Evolutionary conservation across 2,329 filamentous ascomycete species (phyloP).

Genomic region (Biscogniauxia mediterranea): DNA sequence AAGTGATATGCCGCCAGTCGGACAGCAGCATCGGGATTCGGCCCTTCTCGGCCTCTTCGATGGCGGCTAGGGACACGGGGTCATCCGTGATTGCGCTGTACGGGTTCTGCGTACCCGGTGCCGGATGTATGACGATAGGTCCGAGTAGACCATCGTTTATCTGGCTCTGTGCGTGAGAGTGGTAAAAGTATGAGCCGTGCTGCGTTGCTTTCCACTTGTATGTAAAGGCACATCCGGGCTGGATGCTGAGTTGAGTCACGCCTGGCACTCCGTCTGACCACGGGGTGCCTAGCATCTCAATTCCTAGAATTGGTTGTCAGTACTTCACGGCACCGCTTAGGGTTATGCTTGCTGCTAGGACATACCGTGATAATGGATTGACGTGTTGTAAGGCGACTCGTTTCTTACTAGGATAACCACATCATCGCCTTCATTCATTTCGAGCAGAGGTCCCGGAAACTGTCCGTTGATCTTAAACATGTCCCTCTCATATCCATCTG

Average conservation of each 20-base stretch:
- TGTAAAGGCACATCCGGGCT: constrained; percentile 45
- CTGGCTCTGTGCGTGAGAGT: constrained; percentile 54
- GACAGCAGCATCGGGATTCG: constrained; percentile 50
- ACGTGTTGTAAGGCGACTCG: constrained; percentile 44
- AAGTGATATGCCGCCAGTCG: constrained; percentile 56
- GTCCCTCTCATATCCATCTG: constrained; percentile 5
- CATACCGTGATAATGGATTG: constrained; percentile 40
- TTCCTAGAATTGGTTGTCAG: constrained; percentile 27
- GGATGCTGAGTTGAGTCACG: constrained; percentile 52
- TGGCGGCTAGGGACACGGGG: constrained; percentile 38
- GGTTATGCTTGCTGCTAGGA: background rate
- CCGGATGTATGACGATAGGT: constrained; percentile 39
- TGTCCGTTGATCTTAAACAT: constrained; percentile 46
- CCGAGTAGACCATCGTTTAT: constrained; percentile 59
- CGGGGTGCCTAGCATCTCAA: constrained; percentile 51
- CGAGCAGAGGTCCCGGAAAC: constrained; percentile 60
- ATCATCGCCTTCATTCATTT: constrained; percentile 50
- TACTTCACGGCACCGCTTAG: background rate
- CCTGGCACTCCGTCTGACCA: constrained; percentile 63
- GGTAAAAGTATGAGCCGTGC: constrained; percentile 61
- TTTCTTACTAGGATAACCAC: constrained; percentile 47
- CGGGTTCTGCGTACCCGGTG: constrained; percentile 36
- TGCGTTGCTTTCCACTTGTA: constrained; percentile 56
- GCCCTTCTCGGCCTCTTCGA: constrained; percentile 47
- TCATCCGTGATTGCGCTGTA: constrained; percentile 48